Base-by-base conservation (phyloP, 148 eudicot species). In the Oxyria digyna region DNA sequence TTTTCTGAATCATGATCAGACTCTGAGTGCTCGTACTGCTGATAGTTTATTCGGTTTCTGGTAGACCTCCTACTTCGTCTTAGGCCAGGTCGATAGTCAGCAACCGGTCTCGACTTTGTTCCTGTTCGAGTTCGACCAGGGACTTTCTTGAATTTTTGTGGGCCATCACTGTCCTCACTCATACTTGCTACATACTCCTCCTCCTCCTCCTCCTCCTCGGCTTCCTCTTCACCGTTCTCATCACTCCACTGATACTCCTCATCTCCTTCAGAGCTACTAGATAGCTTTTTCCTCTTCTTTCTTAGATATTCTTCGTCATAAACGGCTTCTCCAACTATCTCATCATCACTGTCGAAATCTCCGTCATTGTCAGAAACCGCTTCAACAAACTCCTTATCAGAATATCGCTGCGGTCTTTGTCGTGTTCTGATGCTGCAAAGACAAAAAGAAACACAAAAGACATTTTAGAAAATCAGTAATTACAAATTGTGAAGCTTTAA, bases 241-340 rank as follows among this genome's bases (percentile, higher is more conserved):
- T 85, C 91, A 50, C 89, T 87, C 83, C 83, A 85, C 42, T 80
- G 73, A 72, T 88, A 88, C 74, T 90, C 97, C 69, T 93, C 97
- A 35, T 90, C 97, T 78, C 92, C 99, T 80, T 88, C 97, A 8
- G 96, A 83, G 73, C 99, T 83, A 43, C 92, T 87, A 6, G 96
- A 83, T 62, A 72, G 67, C 69, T 81, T 85, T 79, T 79, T 83
- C 76, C 72, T 84, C 38, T 82, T 78, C 37, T 72, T 76, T 68
- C 78, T 85, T 43, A 86, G 46, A 74, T 94, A 87, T 67, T 85
- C 99, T 6, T 94, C 99, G 54, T 94, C 92, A 70, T 94, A 90
- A 24, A 88, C 99, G 15, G 80, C 99, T 84, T 94, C 99, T 67
- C 99, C 99, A 64, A 88, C 96, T 57, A 94, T 94, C 59, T 94